These are phyloP conservation scores for Gynostemma pentaphyllum DNA, from an alignment of 306 rosid genomes.

Conservation along the genomic window DNA sequence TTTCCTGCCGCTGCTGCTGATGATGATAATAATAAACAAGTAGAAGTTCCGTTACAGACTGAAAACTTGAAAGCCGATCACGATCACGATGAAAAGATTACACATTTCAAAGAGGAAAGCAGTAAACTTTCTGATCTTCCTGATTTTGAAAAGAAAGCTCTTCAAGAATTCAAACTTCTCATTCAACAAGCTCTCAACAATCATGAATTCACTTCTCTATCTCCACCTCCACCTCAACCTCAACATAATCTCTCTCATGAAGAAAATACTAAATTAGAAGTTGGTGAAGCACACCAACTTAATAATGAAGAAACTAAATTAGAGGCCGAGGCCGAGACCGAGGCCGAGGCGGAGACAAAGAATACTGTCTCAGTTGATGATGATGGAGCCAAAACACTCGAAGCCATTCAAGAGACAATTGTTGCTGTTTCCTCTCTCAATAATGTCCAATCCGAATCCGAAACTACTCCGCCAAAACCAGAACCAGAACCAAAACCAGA, in stretches of 20 bases:
- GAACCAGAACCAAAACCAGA: conserved; percentile 2
- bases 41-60: background rate
- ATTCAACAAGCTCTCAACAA: conserved; percentile 43
- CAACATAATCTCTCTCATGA: too few species aligned
- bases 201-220: conserved; percentile 27
- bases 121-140: conserved; percentile 40
- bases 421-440: conserved; percentile 54
- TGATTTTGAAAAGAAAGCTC: conserved; percentile 40
- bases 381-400: conserved; percentile 74
- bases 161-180: conserved; percentile 40
- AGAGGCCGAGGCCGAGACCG: conserved; percentile 7
- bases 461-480: conserved; percentile 16
- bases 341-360: conserved; percentile 15
- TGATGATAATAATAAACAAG: too few species aligned
- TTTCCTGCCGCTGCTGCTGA: background rate
- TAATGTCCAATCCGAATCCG: too few species aligned
- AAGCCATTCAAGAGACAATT: conserved; percentile 62
- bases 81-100: conserved; percentile 11
- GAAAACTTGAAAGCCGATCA: conserved; percentile 21
- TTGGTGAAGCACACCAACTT: too few species aligned
- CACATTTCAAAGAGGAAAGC: conserved; percentile 54
- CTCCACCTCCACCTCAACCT: conserved; percentile 2
- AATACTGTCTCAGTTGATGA: conserved; percentile 31
- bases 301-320: background rate
- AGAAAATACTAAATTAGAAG: too few species aligned